Conservation (phyloP, 2,329 filamentous ascomycete genomes). For the Didymella arachidicola region DNA sequence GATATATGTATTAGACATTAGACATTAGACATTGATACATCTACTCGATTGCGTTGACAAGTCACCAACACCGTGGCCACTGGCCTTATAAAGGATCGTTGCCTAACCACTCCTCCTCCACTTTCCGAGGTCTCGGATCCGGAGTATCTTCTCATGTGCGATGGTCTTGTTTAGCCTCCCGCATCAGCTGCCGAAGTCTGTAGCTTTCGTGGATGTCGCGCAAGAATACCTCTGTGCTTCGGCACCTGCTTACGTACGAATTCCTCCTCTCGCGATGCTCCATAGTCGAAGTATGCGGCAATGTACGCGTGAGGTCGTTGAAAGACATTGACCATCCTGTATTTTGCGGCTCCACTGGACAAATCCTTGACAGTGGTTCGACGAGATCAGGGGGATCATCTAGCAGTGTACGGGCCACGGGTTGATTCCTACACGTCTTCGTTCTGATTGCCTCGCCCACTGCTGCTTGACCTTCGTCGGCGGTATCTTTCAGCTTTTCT, state of each 20-base stretch:
- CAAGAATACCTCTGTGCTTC: constrained; percentile 3
- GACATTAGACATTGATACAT: background rate
- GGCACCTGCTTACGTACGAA: constrained; percentile 1
- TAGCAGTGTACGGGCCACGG: background rate
- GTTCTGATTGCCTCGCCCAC: background rate
- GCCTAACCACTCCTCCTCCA: background rate
- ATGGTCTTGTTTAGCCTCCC: background rate
- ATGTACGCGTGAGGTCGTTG: background rate
- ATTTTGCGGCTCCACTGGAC: background rate
- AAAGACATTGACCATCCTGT: background rate
- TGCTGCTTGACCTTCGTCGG: background rate
- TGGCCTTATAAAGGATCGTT: background rate
- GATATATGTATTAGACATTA: background rate
- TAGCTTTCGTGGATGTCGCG: background rate
- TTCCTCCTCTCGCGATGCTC: background rate
- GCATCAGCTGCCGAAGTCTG: background rate
- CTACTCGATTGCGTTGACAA: background rate
- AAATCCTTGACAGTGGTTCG: background rate
- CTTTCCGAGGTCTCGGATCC: background rate
- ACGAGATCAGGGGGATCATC: background rate
- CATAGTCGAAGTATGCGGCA: background rate
- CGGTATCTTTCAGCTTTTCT: background rate
- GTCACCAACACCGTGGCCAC: too few species aligned
- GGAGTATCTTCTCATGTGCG: background rate
- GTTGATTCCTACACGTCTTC: background rate